Percentiles rank a stretch among this genome's conserved stretches.
These are phyloP conservation scores for Neospora caninum DNA, from an alignment of 169 alveolate species.

Conservation along the genomic window DNA sequence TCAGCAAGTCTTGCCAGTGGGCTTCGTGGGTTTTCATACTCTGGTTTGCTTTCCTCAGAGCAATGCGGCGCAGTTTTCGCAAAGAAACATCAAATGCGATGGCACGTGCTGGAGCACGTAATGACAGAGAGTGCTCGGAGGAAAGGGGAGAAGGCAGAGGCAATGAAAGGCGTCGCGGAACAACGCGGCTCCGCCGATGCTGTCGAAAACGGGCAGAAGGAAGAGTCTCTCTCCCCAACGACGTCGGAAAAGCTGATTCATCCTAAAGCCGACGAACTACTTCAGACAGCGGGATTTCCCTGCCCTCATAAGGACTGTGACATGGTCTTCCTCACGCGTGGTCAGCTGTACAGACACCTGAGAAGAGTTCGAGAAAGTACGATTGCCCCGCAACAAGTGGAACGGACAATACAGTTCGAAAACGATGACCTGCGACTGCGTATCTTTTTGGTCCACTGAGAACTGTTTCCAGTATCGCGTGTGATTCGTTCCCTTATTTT, in stretches of 20 bases:
- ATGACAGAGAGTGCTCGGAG: neutral
- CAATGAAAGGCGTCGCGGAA: neutral
- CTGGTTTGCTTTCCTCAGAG: neutral
- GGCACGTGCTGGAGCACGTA: slow-evolving; percentile 39
- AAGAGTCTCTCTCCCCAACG: neutral
- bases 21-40: neutral
- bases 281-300: neutral
- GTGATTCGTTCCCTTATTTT: too few species aligned
- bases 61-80: slow-evolving; percentile 34
- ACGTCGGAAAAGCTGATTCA: neutral
- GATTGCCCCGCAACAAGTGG: neutral
- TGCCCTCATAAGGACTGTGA: slow-evolving; percentile 55
- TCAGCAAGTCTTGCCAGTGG: too few species aligned
- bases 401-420: too few species aligned
- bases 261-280: neutral
- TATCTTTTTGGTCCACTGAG: too few species aligned
- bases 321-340: slow-evolving; percentile 4
- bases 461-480: too few species aligned
- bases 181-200: neutral
- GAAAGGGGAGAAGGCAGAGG: neutral
- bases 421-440: too few species aligned
- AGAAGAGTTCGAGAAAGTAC: slow-evolving; percentile 33
- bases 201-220: neutral
- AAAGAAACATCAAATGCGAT: slow-evolving; percentile 27
- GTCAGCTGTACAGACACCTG: slow-evolving; percentile 54